A percentile compares a stretch with the other conserved stretches of the same genome.
Evolutionary conservation across 345 rosid genomes (phyloP).

Genomic region (Rhodomyrtus tomentosa): DNA sequence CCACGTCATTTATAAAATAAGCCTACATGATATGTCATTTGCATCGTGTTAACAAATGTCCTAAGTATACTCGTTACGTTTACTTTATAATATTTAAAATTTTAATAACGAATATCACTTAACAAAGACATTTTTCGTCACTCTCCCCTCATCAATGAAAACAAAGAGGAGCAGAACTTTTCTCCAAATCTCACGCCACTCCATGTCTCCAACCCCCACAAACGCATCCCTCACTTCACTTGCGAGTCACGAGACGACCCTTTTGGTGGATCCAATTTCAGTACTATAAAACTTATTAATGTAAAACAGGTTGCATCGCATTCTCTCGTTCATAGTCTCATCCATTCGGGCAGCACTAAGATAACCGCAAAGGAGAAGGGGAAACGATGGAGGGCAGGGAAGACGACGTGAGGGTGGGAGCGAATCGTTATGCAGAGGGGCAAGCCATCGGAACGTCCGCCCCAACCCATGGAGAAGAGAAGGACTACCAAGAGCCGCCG

Average conservation of each 20-base stretch:
- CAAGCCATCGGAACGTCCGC: background rate
- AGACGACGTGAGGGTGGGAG: background rate
- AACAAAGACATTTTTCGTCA: background rate
- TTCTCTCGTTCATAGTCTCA: background rate
- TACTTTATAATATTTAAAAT: background rate
- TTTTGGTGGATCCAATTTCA: background rate
- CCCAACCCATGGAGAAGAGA: background rate
- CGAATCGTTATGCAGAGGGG: background rate
- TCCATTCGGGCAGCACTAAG: background rate
- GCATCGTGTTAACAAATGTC: background rate
- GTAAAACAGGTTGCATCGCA: background rate
- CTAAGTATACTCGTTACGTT: background rate
- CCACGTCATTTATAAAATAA: background rate
- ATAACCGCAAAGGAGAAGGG: background rate
- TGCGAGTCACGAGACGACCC: background rate
- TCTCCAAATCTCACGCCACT: background rate
- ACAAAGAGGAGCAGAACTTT: background rate
- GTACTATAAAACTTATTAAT: background rate
- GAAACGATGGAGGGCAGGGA: background rate
- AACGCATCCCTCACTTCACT: background rate
- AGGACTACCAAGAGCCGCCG: background rate
- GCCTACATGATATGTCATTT: fast-evolving
- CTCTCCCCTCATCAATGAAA: background rate
- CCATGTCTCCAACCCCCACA: background rate
- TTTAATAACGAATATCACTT: fast-evolving